These are phyloP conservation scores for Claviceps quebecensis DNA, from an alignment of 2,329 filamentous ascomycete species.

Conservation along the genomic window DNA sequence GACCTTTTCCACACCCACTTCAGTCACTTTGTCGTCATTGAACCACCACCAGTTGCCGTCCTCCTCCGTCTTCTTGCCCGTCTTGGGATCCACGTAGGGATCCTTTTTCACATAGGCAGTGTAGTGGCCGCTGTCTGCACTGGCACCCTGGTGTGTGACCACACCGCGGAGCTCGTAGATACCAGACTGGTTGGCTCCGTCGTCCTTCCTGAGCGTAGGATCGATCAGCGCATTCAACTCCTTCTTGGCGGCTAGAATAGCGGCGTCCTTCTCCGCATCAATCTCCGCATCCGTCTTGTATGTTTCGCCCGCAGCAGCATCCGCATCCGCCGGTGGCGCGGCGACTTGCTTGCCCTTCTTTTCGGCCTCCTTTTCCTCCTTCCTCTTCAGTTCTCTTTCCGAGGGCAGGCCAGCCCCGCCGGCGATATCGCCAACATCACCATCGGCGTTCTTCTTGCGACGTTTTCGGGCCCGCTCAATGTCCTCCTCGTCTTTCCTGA, in stretches of 20 bases:
- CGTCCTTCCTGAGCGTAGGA: conserved; percentile 59
- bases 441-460: conserved; percentile 53
- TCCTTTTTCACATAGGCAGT: conserved; percentile 96
- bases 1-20: conserved; percentile 85
- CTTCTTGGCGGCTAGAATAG: conserved; percentile 70
- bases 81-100: conserved; percentile 54
- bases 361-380: conserved; percentile 30
- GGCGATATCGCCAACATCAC: conserved; percentile 30
- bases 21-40: conserved; percentile 93
- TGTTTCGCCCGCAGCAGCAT: conserved; percentile 59
- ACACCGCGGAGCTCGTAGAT: conserved; percentile 90
- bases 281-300: conserved; percentile 93
- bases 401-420: conserved; percentile 34
- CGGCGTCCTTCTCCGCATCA: conserved; percentile 67
- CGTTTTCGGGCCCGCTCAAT: conserved; percentile 83
- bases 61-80: conserved; percentile 64
- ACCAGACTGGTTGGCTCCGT: conserved; percentile 81
- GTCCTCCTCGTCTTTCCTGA: conserved; percentile 90
- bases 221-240: conserved; percentile 70
- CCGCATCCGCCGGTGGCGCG: conserved; percentile 37
- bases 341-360: conserved; percentile 24
- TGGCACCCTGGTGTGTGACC: conserved; percentile 91
- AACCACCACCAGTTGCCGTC: conserved; percentile 99
- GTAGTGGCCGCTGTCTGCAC: conserved; percentile 95
- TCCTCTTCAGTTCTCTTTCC: conserved; percentile 35